Conservation (phyloP, 306 rosid genomes). For the Leucaena leucocephala region DNA sequence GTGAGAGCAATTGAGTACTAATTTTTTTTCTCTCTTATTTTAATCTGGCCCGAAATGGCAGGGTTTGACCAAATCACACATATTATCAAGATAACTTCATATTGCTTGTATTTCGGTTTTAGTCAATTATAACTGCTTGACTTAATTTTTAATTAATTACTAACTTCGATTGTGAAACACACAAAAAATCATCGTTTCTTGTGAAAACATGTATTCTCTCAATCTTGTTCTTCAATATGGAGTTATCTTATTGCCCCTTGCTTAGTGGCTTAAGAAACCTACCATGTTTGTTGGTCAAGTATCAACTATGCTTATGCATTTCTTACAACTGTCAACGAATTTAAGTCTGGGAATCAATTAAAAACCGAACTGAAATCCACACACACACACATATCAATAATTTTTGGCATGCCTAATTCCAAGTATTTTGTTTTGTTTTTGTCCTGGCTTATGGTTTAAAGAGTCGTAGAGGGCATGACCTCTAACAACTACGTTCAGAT, state of each 20-base stretch:
- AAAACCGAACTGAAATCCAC: background rate
- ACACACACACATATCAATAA: too few species aligned
- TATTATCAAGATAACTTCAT: background rate
- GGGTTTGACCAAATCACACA: background rate
- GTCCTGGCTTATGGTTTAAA: background rate
- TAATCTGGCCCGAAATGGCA: background rate
- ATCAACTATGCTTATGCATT: background rate
- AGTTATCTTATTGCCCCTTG: constrained; percentile 13
- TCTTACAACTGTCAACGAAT: background rate
- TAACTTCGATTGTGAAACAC: background rate
- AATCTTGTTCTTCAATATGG: background rate
- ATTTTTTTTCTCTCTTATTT: background rate
- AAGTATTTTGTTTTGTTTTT: background rate
- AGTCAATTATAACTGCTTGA: background rate
- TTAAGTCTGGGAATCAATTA: background rate
- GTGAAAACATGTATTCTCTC: background rate
- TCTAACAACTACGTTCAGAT: constrained; percentile 28
- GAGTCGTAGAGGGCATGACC: constrained; percentile 29
- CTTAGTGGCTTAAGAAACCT: background rate
- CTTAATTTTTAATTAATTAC: background rate
- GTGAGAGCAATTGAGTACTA: background rate
- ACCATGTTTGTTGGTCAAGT: constrained; percentile 4
- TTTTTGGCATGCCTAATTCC: background rate
- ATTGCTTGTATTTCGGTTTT: background rate
- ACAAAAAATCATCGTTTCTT: background rate